Evolutionary conservation across 2,329 filamentous ascomycete species (phyloP).

Genomic region (Diplocarpon rosae): DNA sequence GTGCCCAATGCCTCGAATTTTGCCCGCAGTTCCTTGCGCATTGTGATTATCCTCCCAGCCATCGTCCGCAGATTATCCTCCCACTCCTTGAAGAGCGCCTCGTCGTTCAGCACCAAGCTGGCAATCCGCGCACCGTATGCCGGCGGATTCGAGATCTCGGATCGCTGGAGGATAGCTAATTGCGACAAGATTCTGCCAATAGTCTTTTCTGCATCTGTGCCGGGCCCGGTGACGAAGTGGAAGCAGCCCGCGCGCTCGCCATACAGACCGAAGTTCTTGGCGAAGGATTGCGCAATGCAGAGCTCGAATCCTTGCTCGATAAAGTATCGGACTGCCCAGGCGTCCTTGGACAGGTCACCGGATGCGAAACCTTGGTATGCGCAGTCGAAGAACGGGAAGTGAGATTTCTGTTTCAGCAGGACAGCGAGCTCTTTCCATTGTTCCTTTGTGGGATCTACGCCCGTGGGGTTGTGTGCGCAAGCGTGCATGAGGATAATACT

Average conservation of each 20-base stretch:
- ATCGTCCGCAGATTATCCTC: conserved; percentile 85
- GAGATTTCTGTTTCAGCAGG: conserved; percentile 64
- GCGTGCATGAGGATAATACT: conserved; percentile 88
- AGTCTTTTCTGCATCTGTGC: conserved; percentile 49
- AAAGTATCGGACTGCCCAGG: conserved; percentile 90
- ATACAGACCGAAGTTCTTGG: conserved; percentile 97
- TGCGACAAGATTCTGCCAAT: conserved; percentile 67
- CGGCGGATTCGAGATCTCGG: conserved; percentile 94
- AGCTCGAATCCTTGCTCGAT: conserved; percentile 84
- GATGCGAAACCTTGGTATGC: conserved; percentile 98
- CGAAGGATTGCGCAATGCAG: conserved; percentile 83
- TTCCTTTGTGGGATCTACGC: conserved; percentile 84
- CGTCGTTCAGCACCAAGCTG: conserved; percentile 72
- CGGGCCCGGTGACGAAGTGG: conserved; percentile 76
- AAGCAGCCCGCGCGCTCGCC: conserved; percentile 94
- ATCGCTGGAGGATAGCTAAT: conserved; percentile 86
- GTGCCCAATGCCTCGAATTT: conserved; percentile 80
- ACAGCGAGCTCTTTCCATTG: conserved; percentile 88
- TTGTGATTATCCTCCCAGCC: conserved; percentile 88
- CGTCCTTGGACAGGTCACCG: conserved; percentile 73
- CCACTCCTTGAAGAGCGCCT: conserved; percentile 72
- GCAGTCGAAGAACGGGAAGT: conserved; percentile 97
- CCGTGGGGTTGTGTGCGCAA: conserved; percentile 96
- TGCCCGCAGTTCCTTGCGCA: conserved; percentile 67
- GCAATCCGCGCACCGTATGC: conserved; percentile 90